Base-by-base conservation (phyloP, 1,139 yeast genomes). In the Suhomyces anneliseae region DNA sequence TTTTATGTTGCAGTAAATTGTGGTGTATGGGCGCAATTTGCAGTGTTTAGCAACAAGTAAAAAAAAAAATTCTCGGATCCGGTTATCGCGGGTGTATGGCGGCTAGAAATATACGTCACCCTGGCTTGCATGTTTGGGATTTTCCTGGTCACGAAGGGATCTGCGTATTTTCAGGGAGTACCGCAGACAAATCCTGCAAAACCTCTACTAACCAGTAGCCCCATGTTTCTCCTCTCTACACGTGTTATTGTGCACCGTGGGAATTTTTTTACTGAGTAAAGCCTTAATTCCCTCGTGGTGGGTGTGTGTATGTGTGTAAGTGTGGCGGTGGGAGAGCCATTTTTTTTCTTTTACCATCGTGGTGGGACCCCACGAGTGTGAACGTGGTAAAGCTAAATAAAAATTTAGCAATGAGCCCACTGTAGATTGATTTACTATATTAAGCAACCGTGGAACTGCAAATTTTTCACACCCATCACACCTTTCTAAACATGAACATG, bases 1-100 rank as follows among this genome's bases (percentile, higher is more conserved):
- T 38, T 37, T 36, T 14, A 26, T 31, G 43, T 46, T 43, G 49
- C 46, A 43, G 49, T 46, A 43, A 46, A 38, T 27, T 40, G 46
- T 40, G 42, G 44, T 40, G 46, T 19, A 40, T 27, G 29, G 33
- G 43, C 32, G 32, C 46, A 36, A 41, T 37, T 33, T 46, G 46
- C 40, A 39, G 39, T 19, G 42, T 36, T 36, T 37, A 37, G 40
- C 40, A 36, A 42, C 36, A 11, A 43, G 42, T 39, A 27, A 40
- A 35, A 36, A 35, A 36, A 19, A 40, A 40, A 40, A n/a, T 11
- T 33, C 34, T 31, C 8, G 26, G 26, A 11, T 44, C 47, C 47
- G 27, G 45, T 9, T 42, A 45, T 10, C 15, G 15, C 37, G 36
- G 48, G 48, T 36, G 36, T 29, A 8, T 19, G 40, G 33, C 40